A percentile compares a stretch with the other conserved stretches of the same genome.
phyloP scores from a whole-genome alignment of 1,284 basidiomycete genomes.

The Polyporus tsugae region DNA sequence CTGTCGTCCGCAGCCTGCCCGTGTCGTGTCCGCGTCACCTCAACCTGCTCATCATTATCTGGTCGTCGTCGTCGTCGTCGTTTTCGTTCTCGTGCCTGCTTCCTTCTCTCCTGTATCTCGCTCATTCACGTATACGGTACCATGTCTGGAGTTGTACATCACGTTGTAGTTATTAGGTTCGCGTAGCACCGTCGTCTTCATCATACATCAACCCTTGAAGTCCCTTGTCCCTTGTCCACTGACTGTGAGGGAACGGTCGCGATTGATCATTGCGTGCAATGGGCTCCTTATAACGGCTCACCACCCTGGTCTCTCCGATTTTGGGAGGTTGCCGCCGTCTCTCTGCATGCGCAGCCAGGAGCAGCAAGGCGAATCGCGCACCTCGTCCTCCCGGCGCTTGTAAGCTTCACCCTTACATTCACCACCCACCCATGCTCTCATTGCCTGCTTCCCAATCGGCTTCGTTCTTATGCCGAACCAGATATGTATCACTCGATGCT shows the following conservation, averaged over 20 bases:
- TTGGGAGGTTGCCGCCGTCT: too few relatives aligned
- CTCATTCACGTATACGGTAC: not conserved
- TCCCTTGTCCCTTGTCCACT: not conserved
- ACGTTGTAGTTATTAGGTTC: slow-evolving; percentile 6
- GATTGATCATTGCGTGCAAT: too few relatives aligned
- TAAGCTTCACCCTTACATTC: too few relatives aligned
- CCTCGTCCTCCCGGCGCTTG: too few relatives aligned
- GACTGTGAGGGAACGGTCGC: too few relatives aligned
- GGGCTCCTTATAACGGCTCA: too few relatives aligned
- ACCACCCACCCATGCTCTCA: too few relatives aligned
- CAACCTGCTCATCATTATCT: not conserved
- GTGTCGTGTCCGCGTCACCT: not conserved
- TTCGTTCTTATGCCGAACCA: not conserved
- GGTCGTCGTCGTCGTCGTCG: not conserved
- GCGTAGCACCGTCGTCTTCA: not conserved
- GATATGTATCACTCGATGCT: not conserved
- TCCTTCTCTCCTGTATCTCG: not conserved
- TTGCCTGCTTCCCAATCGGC: too few relatives aligned
- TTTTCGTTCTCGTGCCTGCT: not conserved
- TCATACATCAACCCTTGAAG: not conserved
- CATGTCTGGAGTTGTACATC: slow-evolving; percentile 1
- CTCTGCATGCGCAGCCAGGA: too few relatives aligned
- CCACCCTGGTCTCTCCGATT: not conserved
- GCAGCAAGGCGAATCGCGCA: too few relatives aligned
- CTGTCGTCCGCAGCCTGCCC: not conserved